phyloP scores from a whole-genome alignment of 1,284 basidiomycete genomes.

The Inonotus obliquus region DNA sequence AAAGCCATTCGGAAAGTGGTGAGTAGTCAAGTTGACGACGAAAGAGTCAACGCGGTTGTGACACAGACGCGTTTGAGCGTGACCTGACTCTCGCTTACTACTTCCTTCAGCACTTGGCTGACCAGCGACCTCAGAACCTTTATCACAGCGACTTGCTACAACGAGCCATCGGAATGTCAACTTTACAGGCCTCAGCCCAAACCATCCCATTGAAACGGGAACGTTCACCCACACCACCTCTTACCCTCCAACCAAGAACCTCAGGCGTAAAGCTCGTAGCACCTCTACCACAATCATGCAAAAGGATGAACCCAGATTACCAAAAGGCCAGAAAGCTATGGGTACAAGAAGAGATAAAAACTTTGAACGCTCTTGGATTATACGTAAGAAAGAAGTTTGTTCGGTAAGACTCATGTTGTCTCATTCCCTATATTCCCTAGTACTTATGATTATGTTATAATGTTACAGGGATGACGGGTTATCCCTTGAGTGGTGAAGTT shows the following conservation, averaged over 20 bases:
- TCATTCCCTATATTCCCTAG: too few relatives aligned
- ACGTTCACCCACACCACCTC: slow-evolving; percentile 10
- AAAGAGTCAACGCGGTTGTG: background rate
- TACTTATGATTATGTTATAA: background rate
- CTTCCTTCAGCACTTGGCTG: too few relatives aligned
- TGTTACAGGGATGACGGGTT: slow-evolving; percentile 14
- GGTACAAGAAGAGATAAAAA: slow-evolving; percentile 1
- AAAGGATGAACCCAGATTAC: background rate
- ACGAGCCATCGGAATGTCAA: background rate
- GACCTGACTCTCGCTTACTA: too few relatives aligned
- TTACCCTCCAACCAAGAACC: background rate
- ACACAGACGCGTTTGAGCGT: too few relatives aligned
- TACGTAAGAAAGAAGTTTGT: slow-evolving; percentile 2
- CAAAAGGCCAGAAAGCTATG: slow-evolving; percentile 4
- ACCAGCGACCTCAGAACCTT: too few relatives aligned
- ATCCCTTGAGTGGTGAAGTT: slow-evolving; percentile 16
- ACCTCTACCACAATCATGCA: slow-evolving; percentile 11
- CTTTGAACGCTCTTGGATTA: slow-evolving; percentile 6
- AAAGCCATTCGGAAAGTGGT: slow-evolving; percentile 49
- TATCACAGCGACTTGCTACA: too few relatives aligned
- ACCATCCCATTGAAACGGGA: slow-evolving; percentile 9
- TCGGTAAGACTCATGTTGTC: slow-evolving; percentile 3
- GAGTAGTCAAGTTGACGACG: background rate
- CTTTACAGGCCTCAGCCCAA: background rate
- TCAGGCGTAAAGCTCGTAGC: slow-evolving; percentile 6